phyloP scores from a whole-genome alignment of 1,284 basidiomycete genomes.

The Pisolithus thermaeus region DNA sequence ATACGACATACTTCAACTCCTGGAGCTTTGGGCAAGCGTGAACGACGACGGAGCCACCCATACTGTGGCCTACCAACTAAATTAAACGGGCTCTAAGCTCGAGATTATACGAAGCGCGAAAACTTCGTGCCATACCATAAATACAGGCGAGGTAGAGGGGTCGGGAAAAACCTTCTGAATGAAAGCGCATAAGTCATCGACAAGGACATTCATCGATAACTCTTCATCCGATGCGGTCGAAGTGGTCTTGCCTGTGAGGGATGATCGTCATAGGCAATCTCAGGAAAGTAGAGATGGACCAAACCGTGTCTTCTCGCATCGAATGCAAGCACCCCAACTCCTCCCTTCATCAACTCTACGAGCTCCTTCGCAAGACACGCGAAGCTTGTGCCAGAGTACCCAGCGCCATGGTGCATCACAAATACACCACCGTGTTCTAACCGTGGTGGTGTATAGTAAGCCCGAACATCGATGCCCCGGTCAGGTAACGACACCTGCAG shows the following conservation, averaged over 20 bases:
- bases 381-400: constrained; percentile 85
- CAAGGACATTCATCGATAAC: constrained; percentile 67
- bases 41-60: constrained; percentile 85
- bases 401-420: constrained; percentile 93
- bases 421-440: constrained; percentile 54
- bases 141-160: constrained; percentile 53
- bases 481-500: constrained; percentile 62
- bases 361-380: constrained; percentile 85
- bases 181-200: constrained; percentile 66
- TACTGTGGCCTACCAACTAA: constrained; percentile 83
- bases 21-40: constrained; percentile 64
- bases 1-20: constrained; percentile 61
- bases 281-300: constrained; percentile 19
- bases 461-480: constrained; percentile 61
- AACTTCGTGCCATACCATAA: constrained; percentile 49
- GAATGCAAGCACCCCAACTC: constrained; percentile 78
- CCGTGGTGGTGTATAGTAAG: constrained; percentile 68
- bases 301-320: constrained; percentile 90
- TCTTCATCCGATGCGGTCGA: constrained; percentile 51
- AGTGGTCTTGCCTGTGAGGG: constrained; percentile 56
- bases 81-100: not conserved
- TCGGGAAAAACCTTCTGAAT: constrained; percentile 67
- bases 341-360: constrained; percentile 52
- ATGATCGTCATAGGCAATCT: not conserved
- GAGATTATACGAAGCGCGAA: not conserved